A percentile compares a stretch with the other conserved stretches of the same genome.
phyloP scores from a whole-genome alignment of 768 basidiomycete species.

The Trametes coccinea region DNA sequence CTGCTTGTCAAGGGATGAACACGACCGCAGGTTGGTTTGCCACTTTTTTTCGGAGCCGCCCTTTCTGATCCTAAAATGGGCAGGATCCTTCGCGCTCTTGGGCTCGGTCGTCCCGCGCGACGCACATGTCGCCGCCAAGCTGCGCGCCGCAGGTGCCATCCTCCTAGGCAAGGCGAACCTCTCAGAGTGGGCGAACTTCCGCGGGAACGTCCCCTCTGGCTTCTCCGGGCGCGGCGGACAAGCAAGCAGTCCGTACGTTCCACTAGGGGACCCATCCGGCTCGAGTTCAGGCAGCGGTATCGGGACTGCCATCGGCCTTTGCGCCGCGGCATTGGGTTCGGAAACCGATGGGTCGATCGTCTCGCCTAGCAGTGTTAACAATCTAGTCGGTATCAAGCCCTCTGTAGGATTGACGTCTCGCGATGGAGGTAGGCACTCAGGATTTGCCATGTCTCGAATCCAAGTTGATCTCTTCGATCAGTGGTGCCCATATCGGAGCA shows the following conservation, averaged over 20 bases:
- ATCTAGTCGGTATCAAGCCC: constrained; percentile 42
- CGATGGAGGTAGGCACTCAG: constrained; percentile 31
- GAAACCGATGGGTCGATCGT: constrained; percentile 48
- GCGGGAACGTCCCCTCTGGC: constrained; percentile 40
- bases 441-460: constrained; percentile 20
- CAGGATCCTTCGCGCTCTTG: constrained; percentile 37
- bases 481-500: constrained; percentile 43
- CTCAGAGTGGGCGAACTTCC: constrained; percentile 45
- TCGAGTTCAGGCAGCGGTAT: constrained; percentile 54
- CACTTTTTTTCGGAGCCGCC: constrained; percentile 2
- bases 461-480: constrained; percentile 36
- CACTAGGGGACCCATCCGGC: constrained; percentile 41
- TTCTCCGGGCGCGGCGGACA: constrained; percentile 52
- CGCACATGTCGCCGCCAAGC: constrained; percentile 31
- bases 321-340: constrained; percentile 42
- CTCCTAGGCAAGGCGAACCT: constrained; percentile 44
- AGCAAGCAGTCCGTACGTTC: constrained; percentile 42
- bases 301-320: constrained; percentile 41
- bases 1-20: constrained; percentile 31
- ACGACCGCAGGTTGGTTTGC: constrained; percentile 27
- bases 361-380: constrained; percentile 41
- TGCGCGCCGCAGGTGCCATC: constrained; percentile 38
- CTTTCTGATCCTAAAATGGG: neutral
- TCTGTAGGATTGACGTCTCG: constrained; percentile 37
- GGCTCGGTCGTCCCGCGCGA: constrained; percentile 36